Percentiles rank a stretch among this genome's conserved stretches.
These are phyloP conservation scores for Mortierella sp. DNA, from an alignment of 371 early-diverging fungal genomes.

Conservation along the genomic window DNA sequence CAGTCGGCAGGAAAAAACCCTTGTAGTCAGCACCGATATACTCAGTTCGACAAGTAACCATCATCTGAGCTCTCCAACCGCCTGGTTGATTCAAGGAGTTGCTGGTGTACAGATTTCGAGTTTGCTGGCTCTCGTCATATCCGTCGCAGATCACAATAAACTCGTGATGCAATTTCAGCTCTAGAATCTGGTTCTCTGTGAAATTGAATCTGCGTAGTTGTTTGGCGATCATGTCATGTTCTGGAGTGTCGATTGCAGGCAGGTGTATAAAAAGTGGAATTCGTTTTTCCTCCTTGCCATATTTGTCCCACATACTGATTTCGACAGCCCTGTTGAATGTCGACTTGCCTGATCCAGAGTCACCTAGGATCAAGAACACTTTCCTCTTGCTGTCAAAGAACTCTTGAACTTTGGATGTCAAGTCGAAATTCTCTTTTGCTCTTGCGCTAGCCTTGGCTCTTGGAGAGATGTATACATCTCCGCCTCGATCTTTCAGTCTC, in stretches of 20 bases:
- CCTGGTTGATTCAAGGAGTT: no score
- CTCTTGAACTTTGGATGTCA: no score
- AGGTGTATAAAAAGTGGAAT: slow-evolving; percentile 20
- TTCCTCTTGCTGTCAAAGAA: background rate
- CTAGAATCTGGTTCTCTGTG: background rate
- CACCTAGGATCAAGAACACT: slow-evolving; percentile 18
- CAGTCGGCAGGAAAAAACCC: no score
- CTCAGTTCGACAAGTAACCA: no score
- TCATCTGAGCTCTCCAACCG: no score
- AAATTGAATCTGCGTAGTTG: slow-evolving; percentile 6
- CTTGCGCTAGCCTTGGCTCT: no score
- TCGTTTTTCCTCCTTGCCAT: slow-evolving; percentile 1
- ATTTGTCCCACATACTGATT: slow-evolving; percentile 13
- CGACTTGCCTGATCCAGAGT: slow-evolving; percentile 20
- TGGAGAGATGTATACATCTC: no score
- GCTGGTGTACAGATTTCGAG: background rate
- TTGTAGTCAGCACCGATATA: no score
- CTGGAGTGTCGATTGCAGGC: slow-evolving; percentile 16
- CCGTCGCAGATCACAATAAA: slow-evolving; percentile 11
- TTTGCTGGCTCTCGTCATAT: background rate
- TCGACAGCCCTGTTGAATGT: slow-evolving; percentile 15
- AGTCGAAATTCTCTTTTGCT: no score
- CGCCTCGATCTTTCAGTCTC: no score
- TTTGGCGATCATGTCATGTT: slow-evolving; percentile 13
- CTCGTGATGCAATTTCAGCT: slow-evolving; percentile 7